Conservation (phyloP, 768 basidiomycete genomes). For the Kwoniella sp. region DNA sequence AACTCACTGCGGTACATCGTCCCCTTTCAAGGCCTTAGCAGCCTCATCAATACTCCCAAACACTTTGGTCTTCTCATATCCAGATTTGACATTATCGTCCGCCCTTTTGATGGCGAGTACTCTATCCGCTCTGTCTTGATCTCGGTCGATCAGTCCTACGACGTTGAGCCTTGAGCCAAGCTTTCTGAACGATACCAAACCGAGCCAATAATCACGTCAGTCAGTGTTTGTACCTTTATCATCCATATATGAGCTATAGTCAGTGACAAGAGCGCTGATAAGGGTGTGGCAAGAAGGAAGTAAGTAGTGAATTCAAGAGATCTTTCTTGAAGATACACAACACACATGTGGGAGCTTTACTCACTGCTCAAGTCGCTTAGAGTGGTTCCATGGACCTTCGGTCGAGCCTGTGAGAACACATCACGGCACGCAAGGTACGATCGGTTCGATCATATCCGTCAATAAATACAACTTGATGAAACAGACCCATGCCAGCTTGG, state of each 20-base stretch:
- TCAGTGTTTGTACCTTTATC: too few relatives aligned
- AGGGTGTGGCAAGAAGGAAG: too few relatives aligned
- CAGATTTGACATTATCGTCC: constrained; percentile 81
- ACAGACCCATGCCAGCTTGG: too few relatives aligned
- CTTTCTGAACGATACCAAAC: constrained; percentile 67
- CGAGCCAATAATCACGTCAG: too few relatives aligned
- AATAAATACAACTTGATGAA: too few relatives aligned
- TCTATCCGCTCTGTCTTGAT: constrained; percentile 73
- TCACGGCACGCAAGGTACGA: too few relatives aligned
- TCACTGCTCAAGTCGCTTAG: constrained; percentile 34
- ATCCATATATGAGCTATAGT: too few relatives aligned
- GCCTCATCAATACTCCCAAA: constrained; percentile 32
- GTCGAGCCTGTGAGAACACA: constrained; percentile 21
- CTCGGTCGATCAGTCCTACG: constrained; percentile 87
- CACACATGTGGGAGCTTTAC: too few relatives aligned
- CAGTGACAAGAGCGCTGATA: too few relatives aligned
- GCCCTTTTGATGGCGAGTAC: constrained; percentile 74
- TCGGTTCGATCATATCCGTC: too few relatives aligned
- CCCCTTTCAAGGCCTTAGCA: constrained; percentile 17
- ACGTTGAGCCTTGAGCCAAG: constrained; percentile 92
- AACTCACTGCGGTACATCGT: constrained; percentile 29
- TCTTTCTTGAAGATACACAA: too few relatives aligned
- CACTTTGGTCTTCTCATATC: constrained; percentile 72
- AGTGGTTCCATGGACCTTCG: constrained; percentile 41
- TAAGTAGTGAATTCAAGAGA: too few relatives aligned